Evolutionary conservation across 1,284 basidiomycete species (phyloP), one percentile per base, ranked within the genome.

Genomic region (Naganishia sp.): DNA sequence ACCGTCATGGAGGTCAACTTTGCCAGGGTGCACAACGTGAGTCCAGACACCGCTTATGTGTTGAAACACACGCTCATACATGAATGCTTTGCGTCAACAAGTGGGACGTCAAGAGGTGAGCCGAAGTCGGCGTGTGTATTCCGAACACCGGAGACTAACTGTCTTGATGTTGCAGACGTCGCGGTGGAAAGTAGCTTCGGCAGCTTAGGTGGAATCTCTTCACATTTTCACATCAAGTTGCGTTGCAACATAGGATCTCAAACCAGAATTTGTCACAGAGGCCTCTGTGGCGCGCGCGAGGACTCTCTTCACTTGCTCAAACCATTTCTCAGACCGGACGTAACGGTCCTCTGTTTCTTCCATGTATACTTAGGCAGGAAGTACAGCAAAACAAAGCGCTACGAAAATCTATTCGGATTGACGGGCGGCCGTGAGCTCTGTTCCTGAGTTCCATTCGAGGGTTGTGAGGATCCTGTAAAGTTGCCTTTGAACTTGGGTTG

Each of bases 1-100:
- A 99, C 95, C 4, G 87, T 96, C 16, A 97, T 97, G 90, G 94
- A 99, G 77, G 95, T 99, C 68, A 98, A 98, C 78, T 95, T 92
- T 31, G 95, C 95, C 9, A 84, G 95, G 44, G 89, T 97, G 63
- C 97, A 96, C 79, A 99, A 99, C 75, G 77, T 79, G 70, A 71
- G 78, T 75, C 18, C 43, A 11, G 3, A 23, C 16, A 15, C 3
- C 54, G 7, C 23, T 7, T 33, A 49, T 54, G 15, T 13, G 18
- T 21, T 42, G 21, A 25, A 36, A 55, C 4, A 23, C 1, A 23
- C 13, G 57, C 25, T 52, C n/a, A 25, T 18, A 28, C 15, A n/a
- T 23, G 9, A 16, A 50, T 46, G 65, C 42, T 55, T 49, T 45
- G 45, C 16, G 42, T 33, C 28, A 36, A 28, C 5, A 65, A 79